Conservation (phyloP, 768 basidiomycete species). For the Pleurotus salmoneostramineus region DNA sequence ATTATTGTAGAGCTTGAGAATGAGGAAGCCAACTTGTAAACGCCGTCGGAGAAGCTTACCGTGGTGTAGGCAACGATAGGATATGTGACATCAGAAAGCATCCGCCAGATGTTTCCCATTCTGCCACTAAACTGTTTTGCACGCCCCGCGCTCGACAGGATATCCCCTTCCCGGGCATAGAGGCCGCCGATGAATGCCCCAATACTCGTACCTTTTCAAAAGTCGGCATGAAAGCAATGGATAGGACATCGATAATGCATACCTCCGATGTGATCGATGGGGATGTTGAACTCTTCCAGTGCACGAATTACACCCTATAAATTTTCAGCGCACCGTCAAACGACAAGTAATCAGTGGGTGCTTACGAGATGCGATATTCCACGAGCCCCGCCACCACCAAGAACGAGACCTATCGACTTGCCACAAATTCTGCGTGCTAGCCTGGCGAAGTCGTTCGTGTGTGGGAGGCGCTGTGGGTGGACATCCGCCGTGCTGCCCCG, state of each 20-base stretch:
- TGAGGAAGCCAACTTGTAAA: conserved; percentile 4
- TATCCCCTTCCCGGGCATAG: conserved; percentile 91
- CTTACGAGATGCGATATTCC: conserved; percentile 46
- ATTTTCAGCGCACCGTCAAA: conserved; percentile 6
- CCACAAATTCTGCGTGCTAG: conserved; percentile 90
- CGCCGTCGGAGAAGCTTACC: conserved; percentile 23
- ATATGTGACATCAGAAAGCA: conserved; percentile 91
- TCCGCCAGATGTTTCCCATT: conserved; percentile 93
- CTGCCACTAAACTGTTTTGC: conserved; percentile 89
- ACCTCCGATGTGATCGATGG: conserved; percentile 92
- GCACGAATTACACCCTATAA: conserved; percentile 87
- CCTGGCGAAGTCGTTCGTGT: conserved; percentile 89
- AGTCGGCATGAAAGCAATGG: conserved; percentile 2
- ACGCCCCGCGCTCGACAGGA: conserved; percentile 79
- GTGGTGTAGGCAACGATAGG: conserved; percentile 93
- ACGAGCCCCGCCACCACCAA: conserved; percentile 97
- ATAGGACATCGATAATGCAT: conserved; percentile 8
- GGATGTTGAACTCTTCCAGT: conserved; percentile 86
- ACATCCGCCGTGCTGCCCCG: conserved; percentile 59
- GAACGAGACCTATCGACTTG: conserved; percentile 87
- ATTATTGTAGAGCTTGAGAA: conserved; percentile 8
- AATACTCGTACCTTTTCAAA: conserved; percentile 70
- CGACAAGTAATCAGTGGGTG: conserved; percentile 3
- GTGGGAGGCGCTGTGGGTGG: conserved; percentile 72
- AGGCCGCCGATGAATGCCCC: conserved; percentile 91